Evolutionary conservation across 257 asterid species (phyloP).

Genomic region (Thymus mandschuricus): DNA sequence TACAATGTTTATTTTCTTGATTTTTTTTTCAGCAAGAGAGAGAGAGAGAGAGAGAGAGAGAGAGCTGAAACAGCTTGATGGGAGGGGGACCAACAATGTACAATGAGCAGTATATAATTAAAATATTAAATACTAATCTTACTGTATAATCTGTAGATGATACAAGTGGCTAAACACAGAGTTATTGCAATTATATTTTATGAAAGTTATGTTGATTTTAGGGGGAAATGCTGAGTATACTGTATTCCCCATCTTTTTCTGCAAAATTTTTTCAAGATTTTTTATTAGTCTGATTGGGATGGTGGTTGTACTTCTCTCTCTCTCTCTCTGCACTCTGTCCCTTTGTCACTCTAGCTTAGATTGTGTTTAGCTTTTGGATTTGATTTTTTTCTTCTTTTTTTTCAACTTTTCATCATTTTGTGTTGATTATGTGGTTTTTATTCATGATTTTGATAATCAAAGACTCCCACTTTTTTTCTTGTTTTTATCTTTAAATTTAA

Average conservation of each 20-base stretch:
- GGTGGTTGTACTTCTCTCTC: slow-evolving; percentile 5
- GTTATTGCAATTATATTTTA: background rate
- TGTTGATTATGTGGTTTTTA: background rate
- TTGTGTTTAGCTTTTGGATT: background rate
- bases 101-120: background rate
- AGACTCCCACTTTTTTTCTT: background rate
- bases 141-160: slow-evolving; percentile 14
- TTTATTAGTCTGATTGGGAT: slow-evolving; percentile 9
- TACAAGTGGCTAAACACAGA: slow-evolving; percentile 30
- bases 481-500: background rate
- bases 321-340: background rate
- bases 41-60: slow-evolving; percentile 28
- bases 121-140: background rate
- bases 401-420: background rate
- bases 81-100: slow-evolving; percentile 53
- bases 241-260: background rate
- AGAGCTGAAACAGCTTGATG: slow-evolving; percentile 54
- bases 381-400: background rate
- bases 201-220: background rate
- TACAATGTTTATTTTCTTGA: background rate
- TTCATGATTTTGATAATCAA: background rate
- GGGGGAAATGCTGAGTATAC: background rate
- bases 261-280: slow-evolving; percentile 11
- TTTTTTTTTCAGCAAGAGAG: background rate
- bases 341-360: background rate